Conservation (phyloP, 306 rosid genomes). For the Cucumis melo region DNA sequence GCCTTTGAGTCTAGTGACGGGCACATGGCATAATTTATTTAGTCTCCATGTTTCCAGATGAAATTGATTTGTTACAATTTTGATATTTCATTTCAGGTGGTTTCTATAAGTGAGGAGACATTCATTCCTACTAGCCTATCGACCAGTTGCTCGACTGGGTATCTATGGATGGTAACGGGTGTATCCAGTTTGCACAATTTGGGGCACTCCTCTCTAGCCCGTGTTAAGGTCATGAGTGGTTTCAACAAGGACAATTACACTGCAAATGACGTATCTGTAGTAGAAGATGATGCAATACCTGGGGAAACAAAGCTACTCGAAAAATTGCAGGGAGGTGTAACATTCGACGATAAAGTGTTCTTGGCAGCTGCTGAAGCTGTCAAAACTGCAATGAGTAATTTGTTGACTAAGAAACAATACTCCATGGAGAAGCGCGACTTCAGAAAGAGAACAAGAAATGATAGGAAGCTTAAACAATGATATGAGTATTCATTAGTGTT, state of each 20-base stretch:
- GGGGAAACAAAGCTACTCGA: conserved; percentile 54
- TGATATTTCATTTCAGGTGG: conserved; percentile 41
- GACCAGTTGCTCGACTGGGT: conserved; percentile 22
- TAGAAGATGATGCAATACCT: conserved; percentile 51
- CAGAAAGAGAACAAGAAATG: conserved; percentile 82
- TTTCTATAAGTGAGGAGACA: conserved; percentile 43
- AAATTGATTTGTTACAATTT: not conserved
- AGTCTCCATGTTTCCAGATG: not conserved
- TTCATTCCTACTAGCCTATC: conserved; percentile 73
- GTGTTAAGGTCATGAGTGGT: conserved; percentile 47
- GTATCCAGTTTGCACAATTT: conserved; percentile 48
- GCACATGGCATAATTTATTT: not conserved
- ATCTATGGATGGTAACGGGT: conserved; percentile 81
- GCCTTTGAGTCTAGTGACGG: not conserved
- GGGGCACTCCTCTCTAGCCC: conserved; percentile 35
- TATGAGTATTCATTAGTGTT: not conserved
- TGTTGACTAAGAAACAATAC: conserved; percentile 78
- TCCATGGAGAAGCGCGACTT: conserved; percentile 54
- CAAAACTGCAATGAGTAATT: conserved; percentile 73
- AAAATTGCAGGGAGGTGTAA: conserved; percentile 67
- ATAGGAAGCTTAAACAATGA: conserved; percentile 46
- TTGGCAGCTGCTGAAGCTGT: conserved; percentile 73
- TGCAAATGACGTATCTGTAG: conserved; percentile 21
- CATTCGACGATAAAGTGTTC: conserved; percentile 41
- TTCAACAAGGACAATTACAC: conserved; percentile 13